Percentiles rank a stretch among this genome's conserved stretches.
Conservation (phyloP, 208 protist species). For the Trypanosoma mega region DNA sequence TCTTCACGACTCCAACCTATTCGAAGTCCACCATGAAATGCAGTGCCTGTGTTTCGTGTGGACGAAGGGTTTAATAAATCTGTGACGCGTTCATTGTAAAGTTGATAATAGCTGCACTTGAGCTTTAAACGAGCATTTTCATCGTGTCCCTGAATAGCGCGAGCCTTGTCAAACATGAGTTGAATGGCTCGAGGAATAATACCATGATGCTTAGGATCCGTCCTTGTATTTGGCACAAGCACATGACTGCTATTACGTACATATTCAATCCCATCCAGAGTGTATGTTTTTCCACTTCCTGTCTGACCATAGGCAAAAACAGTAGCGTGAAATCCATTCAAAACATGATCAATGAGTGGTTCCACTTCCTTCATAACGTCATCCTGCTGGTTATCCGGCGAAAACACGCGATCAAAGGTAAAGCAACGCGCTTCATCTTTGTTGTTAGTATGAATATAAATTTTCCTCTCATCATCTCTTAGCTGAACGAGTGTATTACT, state of each 20-base stretch:
- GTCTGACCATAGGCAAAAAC: slow-evolving; percentile 90
- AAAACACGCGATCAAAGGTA: slow-evolving; percentile 65
- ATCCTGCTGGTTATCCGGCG: slow-evolving; percentile 40
- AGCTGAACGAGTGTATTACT: neutral
- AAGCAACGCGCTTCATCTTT: slow-evolving; percentile 37
- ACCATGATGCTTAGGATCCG: slow-evolving; percentile 51
- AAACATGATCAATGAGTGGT: slow-evolving; percentile 70
- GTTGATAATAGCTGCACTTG: slow-evolving; percentile 79
- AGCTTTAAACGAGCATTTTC: slow-evolving; percentile 53
- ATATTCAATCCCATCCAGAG: slow-evolving; percentile 79
- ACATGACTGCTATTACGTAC: slow-evolving; percentile 17
- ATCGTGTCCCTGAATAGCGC: slow-evolving; percentile 31
- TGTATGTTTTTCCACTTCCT: slow-evolving; percentile 85
- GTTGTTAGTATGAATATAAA: slow-evolving; percentile 13
- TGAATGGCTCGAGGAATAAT: slow-evolving; percentile 72
- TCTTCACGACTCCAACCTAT: slow-evolving; percentile 67
- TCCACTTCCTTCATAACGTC: slow-evolving; percentile 53
- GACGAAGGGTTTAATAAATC: slow-evolving; percentile 62
- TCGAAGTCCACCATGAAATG: slow-evolving; percentile 32
- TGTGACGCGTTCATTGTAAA: slow-evolving; percentile 87
- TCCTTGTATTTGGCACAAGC: slow-evolving; percentile 27
- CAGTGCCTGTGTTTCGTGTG: neutral
- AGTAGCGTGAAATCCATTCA: slow-evolving; percentile 79
- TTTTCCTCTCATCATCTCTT: neutral
- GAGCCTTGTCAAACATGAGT: slow-evolving; percentile 67